A percentile compares a stretch with the other conserved stretches of the same genome.
phyloP scores from a whole-genome alignment of 805 yeast species.

The Starmerella stellata region DNA sequence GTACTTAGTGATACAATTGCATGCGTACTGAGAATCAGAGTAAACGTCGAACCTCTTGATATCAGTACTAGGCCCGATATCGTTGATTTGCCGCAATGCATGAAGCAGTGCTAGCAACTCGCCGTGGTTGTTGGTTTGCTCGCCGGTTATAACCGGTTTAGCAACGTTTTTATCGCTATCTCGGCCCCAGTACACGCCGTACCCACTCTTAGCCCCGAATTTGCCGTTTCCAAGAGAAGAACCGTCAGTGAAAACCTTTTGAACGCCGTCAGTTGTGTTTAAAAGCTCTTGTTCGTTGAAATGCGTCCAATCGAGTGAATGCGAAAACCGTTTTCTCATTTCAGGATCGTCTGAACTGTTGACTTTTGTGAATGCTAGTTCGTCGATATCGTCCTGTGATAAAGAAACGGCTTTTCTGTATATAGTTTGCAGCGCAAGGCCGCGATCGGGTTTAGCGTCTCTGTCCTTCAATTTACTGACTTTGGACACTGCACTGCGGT shows the following conservation, averaged over 20 bases:
- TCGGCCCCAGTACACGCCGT: background rate
- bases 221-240: background rate
- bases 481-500: background rate
- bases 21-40: constrained; percentile 1
- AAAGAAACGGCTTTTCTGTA: too few relatives aligned
- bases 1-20: background rate
- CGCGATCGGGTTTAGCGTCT: too few relatives aligned
- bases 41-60: background rate
- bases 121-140: background rate
- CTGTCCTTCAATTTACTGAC: too few relatives aligned
- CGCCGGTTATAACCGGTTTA: background rate
- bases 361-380: background rate
- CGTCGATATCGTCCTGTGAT: background rate
- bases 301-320: background rate
- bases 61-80: background rate
- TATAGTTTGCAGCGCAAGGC: too few relatives aligned
- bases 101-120: background rate
- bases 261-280: background rate
- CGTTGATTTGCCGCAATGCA: background rate
- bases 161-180: background rate
- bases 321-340: too few relatives aligned
- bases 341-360: background rate
- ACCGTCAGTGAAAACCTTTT: background rate
- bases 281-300: background rate
- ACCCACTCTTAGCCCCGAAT: background rate